Conservation (phyloP, 2,329 filamentous ascomycete genomes). For the Phyllosticta citrichinensis region DNA sequence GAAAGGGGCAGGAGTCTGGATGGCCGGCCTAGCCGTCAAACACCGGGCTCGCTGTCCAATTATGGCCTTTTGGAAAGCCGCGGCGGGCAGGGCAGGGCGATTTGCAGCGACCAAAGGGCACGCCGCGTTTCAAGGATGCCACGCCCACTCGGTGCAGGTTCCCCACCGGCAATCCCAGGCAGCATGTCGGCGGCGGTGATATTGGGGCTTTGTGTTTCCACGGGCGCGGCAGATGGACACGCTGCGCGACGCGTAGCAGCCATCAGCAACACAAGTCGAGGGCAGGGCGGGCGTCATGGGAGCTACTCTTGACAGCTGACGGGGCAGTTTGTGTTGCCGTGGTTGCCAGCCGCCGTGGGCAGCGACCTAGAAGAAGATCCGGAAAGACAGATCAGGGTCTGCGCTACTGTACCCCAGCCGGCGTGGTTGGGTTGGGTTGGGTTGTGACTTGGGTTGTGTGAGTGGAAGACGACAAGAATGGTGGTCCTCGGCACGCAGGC, state of each 20-base stretch:
- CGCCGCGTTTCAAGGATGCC: not conserved
- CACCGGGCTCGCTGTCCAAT: not conserved
- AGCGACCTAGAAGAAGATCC: not conserved
- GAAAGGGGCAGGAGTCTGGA: not conserved
- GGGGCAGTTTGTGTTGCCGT: not conserved
- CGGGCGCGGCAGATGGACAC: not conserved
- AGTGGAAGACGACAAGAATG: not conserved
- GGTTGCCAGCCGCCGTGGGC: not conserved
- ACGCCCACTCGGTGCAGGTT: not conserved
- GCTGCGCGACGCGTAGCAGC: not conserved
- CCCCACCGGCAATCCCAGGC: not conserved
- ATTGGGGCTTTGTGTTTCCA: not conserved
- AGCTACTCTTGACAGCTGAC: not conserved
- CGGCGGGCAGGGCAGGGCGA: not conserved
- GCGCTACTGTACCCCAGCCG: not conserved
- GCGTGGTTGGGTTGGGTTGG: no score
- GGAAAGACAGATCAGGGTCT: not conserved
- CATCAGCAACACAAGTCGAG: not conserved
- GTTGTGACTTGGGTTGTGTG: no score
- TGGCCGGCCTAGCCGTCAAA: not conserved
- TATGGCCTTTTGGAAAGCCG: not conserved
- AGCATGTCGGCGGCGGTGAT: not conserved
- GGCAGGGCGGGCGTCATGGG: not conserved
- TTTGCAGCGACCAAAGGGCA: not conserved
- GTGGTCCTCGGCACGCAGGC: not conserved